Conservation (phyloP, 768 basidiomycete genomes). For the Phaffia australis region DNA sequence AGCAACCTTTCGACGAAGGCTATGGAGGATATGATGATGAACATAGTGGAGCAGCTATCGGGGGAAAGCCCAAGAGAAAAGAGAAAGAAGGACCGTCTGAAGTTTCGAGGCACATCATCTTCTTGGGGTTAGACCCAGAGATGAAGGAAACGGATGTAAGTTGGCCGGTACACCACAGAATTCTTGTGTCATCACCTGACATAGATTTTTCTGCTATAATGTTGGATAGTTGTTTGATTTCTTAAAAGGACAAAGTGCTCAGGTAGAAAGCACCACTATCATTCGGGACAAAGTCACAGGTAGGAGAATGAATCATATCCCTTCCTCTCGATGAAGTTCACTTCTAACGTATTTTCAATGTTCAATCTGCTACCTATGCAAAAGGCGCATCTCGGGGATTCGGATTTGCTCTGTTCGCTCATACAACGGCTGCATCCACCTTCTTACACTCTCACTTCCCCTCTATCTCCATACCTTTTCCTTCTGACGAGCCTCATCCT, state of each 20-base stretch:
- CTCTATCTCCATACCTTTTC: conserved; percentile 39
- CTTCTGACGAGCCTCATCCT: conserved; percentile 78
- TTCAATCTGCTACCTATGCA: conserved; percentile 53
- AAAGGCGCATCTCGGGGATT: conserved; percentile 55
- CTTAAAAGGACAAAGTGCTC: conserved; percentile 27
- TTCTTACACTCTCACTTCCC: neutral
- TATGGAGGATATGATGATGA: too few relatives aligned
- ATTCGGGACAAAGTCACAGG: conserved; percentile 95
- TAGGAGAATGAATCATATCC: conserved; percentile 45
- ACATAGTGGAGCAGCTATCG: too few relatives aligned
- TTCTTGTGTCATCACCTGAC: neutral
- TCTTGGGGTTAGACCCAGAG: conserved; percentile 83
- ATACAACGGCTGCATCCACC: conserved; percentile 63
- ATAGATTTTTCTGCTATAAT: neutral
- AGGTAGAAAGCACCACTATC: conserved; percentile 52
- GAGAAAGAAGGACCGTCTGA: conserved; percentile 13
- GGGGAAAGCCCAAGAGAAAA: neutral
- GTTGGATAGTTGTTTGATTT: conserved; percentile 21
- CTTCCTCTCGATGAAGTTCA: conserved; percentile 59
- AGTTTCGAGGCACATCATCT: conserved; percentile 63
- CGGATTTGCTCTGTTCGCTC: conserved; percentile 89
- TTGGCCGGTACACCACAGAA: conserved; percentile 28
- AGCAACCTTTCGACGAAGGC: too few relatives aligned
- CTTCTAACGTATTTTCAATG: conserved; percentile 42
- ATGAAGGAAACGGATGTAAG: conserved; percentile 87